Evolutionary conservation across 1,284 basidiomycete genomes (phyloP), one percentile per base, ranked within the genome.

Genomic region (Fomitopsis pinicola): DNA sequence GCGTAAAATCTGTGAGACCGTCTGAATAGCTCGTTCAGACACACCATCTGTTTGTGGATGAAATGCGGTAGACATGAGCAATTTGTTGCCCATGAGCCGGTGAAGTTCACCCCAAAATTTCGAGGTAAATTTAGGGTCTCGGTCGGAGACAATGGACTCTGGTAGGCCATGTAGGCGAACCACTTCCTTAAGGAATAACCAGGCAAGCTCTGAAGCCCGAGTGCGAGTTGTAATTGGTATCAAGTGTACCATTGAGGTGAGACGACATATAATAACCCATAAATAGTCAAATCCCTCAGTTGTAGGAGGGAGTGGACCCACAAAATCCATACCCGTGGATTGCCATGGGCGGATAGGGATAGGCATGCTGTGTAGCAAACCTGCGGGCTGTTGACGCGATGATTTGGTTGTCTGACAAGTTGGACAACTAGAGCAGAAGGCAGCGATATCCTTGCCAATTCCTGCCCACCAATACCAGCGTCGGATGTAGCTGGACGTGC

Each of bases 41-140:
- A 60, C 59, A 0, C 75, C 69, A 57, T 75, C 73, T 1, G 70
- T 78, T 55, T 78, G 71, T 0, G 74, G 76, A 50, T 79, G 76
- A 55, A 72, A 78, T 0, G 65, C 45, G 0, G 69, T 70, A 0
- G 74, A 70, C 67, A 76, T 69, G 33, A 67, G 66, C 22, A 73
- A 63, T 30, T 68, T 69, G 0, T 67, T 66, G 0, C 73, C 72
- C 10, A 72, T 38, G 8, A 74, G 19, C 0, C 66, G 58, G 42
- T 73, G 69, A 17, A 52, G 35, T 52, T 52, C 50, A 5, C 19
- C 17, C 50, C 50, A 52, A 30, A 36, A 52, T 17, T 52, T 52
- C 28, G 1, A 72, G 1, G 65, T 72, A 55, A 75, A 75, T 48
- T 70, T 69, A 0, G 66, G 35, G 55, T 73, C 71, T 8, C 68